These are phyloP conservation scores for Picea engelmannii DNA, from an alignment of 83 land plant genomes.

Conservation along the genomic window DNA sequence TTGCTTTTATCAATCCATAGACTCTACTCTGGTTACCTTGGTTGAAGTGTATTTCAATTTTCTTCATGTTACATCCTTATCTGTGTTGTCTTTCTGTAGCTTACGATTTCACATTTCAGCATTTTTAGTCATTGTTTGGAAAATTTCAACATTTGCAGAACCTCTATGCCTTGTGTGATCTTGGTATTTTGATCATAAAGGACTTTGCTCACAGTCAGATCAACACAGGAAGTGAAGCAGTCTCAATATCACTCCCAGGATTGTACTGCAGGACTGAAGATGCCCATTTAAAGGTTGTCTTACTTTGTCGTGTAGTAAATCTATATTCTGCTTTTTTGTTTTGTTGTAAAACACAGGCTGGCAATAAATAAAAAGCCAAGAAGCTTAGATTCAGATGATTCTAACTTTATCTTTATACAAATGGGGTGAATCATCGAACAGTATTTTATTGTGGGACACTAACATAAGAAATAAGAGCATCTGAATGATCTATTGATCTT, in stretches of 20 bases:
- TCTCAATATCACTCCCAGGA: no score
- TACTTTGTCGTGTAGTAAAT: no score
- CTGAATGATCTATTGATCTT: no score
- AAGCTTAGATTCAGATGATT: neutral
- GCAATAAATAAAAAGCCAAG: no score
- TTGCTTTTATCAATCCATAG: neutral
- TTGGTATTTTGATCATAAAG: constrained; percentile 55
- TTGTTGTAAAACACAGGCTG: no score
- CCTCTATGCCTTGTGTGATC: constrained; percentile 57
- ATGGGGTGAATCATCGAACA: no score
- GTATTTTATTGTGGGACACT: no score
- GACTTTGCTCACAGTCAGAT: constrained; percentile 27
- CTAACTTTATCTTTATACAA: neutral
- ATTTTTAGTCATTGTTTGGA: neutral
- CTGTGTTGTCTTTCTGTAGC: neutral
- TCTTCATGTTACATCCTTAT: neutral
- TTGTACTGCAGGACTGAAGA: no score
- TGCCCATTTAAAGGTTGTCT: no score
- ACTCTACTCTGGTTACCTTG: neutral
- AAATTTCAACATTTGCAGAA: constrained; percentile 28
- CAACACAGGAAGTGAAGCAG: constrained; percentile 12
- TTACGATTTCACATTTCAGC: neutral
- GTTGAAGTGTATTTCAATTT: no score
- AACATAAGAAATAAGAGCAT: no score
- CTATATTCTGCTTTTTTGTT: no score